Percentiles rank a stretch among this genome's conserved stretches.
Conservation (phyloP, 352 stramenopile species). For the Globisporangium perplexum region DNA sequence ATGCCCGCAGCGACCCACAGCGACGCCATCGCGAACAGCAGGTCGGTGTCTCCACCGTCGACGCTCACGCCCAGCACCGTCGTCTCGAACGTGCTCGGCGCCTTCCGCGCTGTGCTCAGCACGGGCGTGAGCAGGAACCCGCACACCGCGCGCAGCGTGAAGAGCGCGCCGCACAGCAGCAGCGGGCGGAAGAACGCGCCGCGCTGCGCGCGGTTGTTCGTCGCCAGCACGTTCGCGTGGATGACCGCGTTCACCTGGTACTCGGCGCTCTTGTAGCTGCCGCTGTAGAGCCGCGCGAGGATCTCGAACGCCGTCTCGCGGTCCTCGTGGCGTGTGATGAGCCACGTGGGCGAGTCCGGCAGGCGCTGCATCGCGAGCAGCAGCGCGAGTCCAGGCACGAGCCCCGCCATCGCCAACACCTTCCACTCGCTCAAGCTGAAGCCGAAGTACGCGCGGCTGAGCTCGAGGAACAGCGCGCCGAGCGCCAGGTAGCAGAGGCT, state of each 20-base stretch:
- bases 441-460: conserved; percentile 59
- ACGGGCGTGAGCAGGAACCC: conserved; percentile 42
- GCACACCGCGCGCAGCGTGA: conserved; percentile 41
- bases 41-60: conserved; percentile 39
- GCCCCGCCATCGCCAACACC: conserved; percentile 42
- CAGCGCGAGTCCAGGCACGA: conserved; percentile 43
- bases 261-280: conserved; percentile 48
- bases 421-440: conserved; percentile 86
- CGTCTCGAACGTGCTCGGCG: conserved; percentile 32
- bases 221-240: conserved; percentile 59
- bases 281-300: conserved; percentile 44
- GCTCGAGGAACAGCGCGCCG: conserved; percentile 48
- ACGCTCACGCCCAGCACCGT: conserved; percentile 58
- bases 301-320: conserved; percentile 57
- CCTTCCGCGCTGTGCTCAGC: conserved; percentile 34
- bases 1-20: conserved; percentile 39
- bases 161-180: conserved; percentile 46
- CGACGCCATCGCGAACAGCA: conserved; percentile 37
- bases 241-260: conserved; percentile 70
- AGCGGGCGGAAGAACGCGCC: conserved; percentile 66
- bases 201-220: conserved; percentile 42
- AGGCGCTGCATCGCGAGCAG: conserved; percentile 62
- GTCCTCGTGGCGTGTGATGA: conserved; percentile 68
- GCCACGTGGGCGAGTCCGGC: conserved; percentile 75
- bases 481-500: conserved; percentile 46